Evolutionary conservation across 1,139 yeast genomes (phyloP).

Genomic region (Debaryomyces coudertii): DNA sequence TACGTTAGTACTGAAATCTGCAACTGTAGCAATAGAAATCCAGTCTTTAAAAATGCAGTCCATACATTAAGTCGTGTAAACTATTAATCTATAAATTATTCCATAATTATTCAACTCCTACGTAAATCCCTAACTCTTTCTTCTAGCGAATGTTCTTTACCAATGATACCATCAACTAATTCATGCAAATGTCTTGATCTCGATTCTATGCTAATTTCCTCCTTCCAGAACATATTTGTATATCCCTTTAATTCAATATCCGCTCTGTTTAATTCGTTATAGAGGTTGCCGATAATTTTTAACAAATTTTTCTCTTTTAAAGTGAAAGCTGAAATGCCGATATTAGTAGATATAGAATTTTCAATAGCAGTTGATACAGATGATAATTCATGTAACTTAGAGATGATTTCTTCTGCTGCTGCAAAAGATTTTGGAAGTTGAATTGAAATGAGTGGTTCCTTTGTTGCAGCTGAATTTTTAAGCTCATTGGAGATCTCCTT

Average conservation of each 20-base stretch:
- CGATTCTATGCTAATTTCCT: conserved; percentile 30
- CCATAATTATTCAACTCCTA: not conserved
- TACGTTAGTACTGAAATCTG: not conserved
- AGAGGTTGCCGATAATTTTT: conserved; percentile 26
- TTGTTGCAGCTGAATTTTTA: not conserved
- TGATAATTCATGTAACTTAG: conserved; percentile 20
- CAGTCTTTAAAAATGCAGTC: not conserved
- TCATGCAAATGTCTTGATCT: conserved; percentile 38
- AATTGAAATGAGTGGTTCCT: conserved; percentile 4
- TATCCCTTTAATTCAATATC: conserved; percentile 27
- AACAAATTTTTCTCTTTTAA: conserved; percentile 29
- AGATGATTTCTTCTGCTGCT: conserved; percentile 18
- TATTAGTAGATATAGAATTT: conserved; percentile 9
- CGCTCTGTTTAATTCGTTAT: conserved; percentile 26
- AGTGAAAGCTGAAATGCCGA: conserved; percentile 10
- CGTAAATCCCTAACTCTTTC: conserved; percentile 18
- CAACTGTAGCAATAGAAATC: not conserved
- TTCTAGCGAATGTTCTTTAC: conserved; percentile 40
- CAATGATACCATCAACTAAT: conserved; percentile 40
- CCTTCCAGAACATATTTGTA: conserved; percentile 25
- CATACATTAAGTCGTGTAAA: conserved; percentile 6
- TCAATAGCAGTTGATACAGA: conserved; percentile 14
- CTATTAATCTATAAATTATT: conserved; percentile 3
- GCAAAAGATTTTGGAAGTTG: conserved; percentile 19
- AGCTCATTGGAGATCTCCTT: conserved; percentile 32